A percentile compares a stretch with the other conserved stretches of the same genome.
phyloP scores from a whole-genome alignment of 768 basidiomycete genomes.

The Russula sp. region DNA sequence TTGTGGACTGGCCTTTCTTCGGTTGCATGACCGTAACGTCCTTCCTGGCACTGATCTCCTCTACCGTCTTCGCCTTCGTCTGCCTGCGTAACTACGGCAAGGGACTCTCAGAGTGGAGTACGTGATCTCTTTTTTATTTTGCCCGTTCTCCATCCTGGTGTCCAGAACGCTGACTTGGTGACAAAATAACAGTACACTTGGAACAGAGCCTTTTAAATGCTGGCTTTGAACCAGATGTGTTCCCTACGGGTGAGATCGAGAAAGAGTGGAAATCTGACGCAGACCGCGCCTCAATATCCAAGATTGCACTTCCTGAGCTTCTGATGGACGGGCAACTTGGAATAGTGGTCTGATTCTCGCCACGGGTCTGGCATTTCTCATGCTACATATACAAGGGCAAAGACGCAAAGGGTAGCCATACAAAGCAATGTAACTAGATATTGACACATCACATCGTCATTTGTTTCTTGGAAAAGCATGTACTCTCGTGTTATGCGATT shows the following conservation, averaged over 20 bases:
- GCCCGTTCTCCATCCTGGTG: neutral
- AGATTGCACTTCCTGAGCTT: constrained; percentile 11
- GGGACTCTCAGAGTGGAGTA: constrained; percentile 56
- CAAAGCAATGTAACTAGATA: neutral
- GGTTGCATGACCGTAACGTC: constrained; percentile 46
- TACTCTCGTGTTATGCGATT: no score
- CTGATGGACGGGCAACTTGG: neutral
- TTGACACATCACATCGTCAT: no score
- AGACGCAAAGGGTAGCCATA: neutral
- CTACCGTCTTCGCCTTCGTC: constrained; percentile 46
- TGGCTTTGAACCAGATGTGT: constrained; percentile 26
- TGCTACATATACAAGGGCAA: no score
- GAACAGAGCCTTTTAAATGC: constrained; percentile 5
- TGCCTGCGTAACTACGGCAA: constrained; percentile 54
- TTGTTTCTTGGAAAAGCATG: no score
- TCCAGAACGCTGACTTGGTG: neutral
- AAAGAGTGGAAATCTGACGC: constrained; percentile 22
- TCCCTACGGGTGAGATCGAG: constrained; percentile 10
- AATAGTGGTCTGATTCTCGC: neutral
- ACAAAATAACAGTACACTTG: constrained; percentile 19
- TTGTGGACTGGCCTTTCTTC: constrained; percentile 49
- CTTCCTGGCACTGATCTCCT: constrained; percentile 39
- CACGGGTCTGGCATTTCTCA: neutral
- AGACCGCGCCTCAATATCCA: constrained; percentile 26
- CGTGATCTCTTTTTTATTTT: constrained; percentile 30